Conservation (phyloP, 352 stramenopile species). For the Phytophthora litchii region DNA sequence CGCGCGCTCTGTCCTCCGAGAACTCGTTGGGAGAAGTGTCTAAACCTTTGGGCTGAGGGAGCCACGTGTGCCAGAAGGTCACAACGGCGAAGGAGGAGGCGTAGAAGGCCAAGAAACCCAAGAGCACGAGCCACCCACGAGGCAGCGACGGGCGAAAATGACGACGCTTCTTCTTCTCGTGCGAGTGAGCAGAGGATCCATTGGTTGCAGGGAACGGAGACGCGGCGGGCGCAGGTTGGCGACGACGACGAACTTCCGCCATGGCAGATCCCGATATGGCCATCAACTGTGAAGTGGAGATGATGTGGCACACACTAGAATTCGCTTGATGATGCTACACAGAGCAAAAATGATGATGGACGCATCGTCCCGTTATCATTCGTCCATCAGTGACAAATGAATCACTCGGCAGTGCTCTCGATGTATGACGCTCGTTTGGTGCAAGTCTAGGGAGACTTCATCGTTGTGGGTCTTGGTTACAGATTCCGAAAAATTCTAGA, state of each 20-base stretch:
- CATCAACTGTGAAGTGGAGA: constrained; percentile 14
- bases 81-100: constrained; percentile 40
- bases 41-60: constrained; percentile 46
- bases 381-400: too few species aligned
- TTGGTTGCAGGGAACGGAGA: constrained; percentile 1
- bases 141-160: constrained; percentile 30
- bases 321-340: neutral
- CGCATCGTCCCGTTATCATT: too few species aligned
- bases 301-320: neutral
- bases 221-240: constrained; percentile 2
- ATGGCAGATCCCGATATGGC: constrained; percentile 31
- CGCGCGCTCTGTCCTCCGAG: constrained; percentile 60
- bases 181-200: neutral
- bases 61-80: constrained; percentile 56
- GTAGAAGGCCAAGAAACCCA: constrained; percentile 57
- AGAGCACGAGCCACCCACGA: constrained; percentile 34
- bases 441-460: too few species aligned
- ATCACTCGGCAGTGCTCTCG: too few species aligned
- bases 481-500: too few species aligned
- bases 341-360: too few species aligned
- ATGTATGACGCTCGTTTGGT: too few species aligned
- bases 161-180: constrained; percentile 12
- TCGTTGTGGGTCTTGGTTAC: too few species aligned
- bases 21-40: constrained; percentile 49
- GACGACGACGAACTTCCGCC: constrained; percentile 35